Evolutionary conservation across 768 basidiomycete species (phyloP).

Genomic region (Phanerochaete carnosa): DNA sequence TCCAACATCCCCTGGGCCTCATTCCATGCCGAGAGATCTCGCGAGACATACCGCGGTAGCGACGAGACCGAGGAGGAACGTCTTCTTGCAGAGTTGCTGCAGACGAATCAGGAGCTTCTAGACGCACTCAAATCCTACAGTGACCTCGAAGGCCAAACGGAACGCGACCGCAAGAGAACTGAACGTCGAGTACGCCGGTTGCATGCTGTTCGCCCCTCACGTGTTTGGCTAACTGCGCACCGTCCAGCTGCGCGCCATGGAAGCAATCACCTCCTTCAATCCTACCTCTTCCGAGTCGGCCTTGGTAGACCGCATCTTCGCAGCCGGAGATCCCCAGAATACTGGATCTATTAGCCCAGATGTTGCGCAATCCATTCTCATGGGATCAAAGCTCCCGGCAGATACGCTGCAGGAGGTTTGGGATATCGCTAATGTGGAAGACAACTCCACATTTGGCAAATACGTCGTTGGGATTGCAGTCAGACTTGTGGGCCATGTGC

Average conservation of each 20-base stretch:
- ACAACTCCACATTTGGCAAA: conserved; percentile 51
- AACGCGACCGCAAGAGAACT: conserved; percentile 16
- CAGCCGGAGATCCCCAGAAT: conserved; percentile 36
- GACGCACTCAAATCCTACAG: conserved; percentile 72
- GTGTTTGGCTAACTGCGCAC: background rate
- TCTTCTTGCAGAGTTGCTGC: conserved; percentile 67
- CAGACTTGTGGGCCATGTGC: conserved; percentile 64
- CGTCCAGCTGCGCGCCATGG: conserved; percentile 8
- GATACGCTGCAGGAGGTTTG: conserved; percentile 57
- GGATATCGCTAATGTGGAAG: conserved; percentile 59
- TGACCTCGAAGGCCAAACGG: conserved; percentile 62
- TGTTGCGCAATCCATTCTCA: conserved; percentile 55
- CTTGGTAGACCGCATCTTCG: conserved; percentile 31
- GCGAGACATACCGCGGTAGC: background rate
- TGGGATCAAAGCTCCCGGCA: conserved; percentile 50
- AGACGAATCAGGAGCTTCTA: conserved; percentile 65
- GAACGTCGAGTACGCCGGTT: conserved; percentile 16
- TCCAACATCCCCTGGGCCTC: conserved; percentile 93
- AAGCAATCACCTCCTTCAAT: conserved; percentile 16
- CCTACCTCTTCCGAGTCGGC: conserved; percentile 31
- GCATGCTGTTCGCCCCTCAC: background rate
- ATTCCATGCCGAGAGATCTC: conserved; percentile 69
- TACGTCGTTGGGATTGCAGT: conserved; percentile 57
- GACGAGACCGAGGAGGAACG: conserved; percentile 61
- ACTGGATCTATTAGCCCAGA: conserved; percentile 46